Percentiles rank a stretch among this genome's conserved stretches.
phyloP scores from a whole-genome alignment of 2,329 filamentous ascomycete species.

The Fusarium clavum region DNA sequence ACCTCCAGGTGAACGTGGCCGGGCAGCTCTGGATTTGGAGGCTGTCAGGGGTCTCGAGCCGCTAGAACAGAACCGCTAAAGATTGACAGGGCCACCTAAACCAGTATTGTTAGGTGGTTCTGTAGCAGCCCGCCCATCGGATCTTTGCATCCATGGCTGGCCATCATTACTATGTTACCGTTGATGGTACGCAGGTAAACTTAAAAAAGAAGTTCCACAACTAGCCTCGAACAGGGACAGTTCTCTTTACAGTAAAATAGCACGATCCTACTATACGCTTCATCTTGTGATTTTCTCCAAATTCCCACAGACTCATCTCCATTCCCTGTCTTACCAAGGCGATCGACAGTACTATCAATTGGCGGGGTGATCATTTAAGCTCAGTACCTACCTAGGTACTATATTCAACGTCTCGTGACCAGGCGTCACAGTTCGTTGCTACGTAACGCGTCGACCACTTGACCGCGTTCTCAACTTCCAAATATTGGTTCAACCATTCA shows the following conservation, averaged over 20 bases:
- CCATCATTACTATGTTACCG: not conserved
- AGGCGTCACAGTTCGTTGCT: conserved; percentile 23
- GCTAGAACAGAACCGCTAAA: conserved; percentile 33
- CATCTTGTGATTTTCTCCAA: not conserved
- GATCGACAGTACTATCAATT: conserved; percentile 26
- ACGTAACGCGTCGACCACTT: conserved; percentile 22
- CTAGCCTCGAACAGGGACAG: not conserved
- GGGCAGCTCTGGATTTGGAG: conserved; percentile 17
- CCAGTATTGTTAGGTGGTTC: not conserved
- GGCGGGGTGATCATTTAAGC: conserved; percentile 13
- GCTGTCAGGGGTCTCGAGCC: conserved; percentile 27
- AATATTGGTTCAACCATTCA: not conserved
- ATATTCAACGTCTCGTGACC: conserved; percentile 28
- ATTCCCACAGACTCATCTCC: conserved; percentile 6
- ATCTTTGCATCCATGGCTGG: no score
- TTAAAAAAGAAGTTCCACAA: not conserved
- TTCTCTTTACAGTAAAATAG: no score
- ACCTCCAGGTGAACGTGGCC: conserved; percentile 22
- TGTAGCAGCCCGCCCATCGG: not conserved
- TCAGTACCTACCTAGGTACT: not conserved
- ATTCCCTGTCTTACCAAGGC: conserved; percentile 12
- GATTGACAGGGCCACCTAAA: conserved; percentile 11
- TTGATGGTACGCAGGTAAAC: conserved; percentile 14
- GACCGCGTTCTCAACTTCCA: conserved; percentile 23
- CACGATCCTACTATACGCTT: not conserved